These are phyloP conservation scores for Tylopilus subfusipes DNA, from an alignment of 768 basidiomycete species.

Conservation along the genomic window DNA sequence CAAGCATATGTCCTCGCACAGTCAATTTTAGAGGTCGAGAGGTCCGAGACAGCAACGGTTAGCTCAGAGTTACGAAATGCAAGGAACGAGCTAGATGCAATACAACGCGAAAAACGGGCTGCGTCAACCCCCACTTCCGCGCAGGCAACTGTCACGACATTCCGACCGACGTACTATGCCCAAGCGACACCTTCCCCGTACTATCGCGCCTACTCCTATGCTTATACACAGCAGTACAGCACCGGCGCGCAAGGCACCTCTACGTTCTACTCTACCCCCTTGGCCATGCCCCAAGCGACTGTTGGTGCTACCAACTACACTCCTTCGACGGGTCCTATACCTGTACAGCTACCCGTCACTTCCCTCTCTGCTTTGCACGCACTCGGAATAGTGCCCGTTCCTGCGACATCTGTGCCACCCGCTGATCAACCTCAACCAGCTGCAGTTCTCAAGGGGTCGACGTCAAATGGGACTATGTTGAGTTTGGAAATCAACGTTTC, in stretches of 20 bases:
- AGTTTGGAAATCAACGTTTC: constrained; percentile 79
- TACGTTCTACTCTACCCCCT: constrained; percentile 26
- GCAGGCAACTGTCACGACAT: constrained; percentile 32
- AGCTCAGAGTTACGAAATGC: constrained; percentile 59
- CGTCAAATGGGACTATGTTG: constrained; percentile 66
- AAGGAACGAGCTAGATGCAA: constrained; percentile 60
- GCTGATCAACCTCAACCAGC: constrained; percentile 62
- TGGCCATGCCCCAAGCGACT: constrained; percentile 36
- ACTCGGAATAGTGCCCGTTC: constrained; percentile 71
- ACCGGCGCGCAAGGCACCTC: constrained; percentile 22
- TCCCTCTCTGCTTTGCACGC: constrained; percentile 57
- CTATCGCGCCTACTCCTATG: constrained; percentile 63
- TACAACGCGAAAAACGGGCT: constrained; percentile 69
- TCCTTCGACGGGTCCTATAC: constrained; percentile 38
- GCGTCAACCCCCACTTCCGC: constrained; percentile 26
- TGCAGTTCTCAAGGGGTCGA: constrained; percentile 73
- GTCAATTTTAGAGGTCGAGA: constrained; percentile 61
- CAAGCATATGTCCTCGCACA: constrained; percentile 65
- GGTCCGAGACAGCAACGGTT: constrained; percentile 54
- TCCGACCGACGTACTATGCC: constrained; percentile 39
- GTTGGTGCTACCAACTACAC: constrained; percentile 30
- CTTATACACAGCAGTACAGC: constrained; percentile 58
- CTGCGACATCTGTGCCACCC: constrained; percentile 48
- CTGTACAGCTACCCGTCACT: constrained; percentile 68
- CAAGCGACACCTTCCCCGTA: constrained; percentile 47